A percentile compares a stretch with the other conserved stretches of the same genome.
phyloP scores from a whole-genome alignment of 768 basidiomycete genomes.

The Phaeotremella fagi region DNA sequence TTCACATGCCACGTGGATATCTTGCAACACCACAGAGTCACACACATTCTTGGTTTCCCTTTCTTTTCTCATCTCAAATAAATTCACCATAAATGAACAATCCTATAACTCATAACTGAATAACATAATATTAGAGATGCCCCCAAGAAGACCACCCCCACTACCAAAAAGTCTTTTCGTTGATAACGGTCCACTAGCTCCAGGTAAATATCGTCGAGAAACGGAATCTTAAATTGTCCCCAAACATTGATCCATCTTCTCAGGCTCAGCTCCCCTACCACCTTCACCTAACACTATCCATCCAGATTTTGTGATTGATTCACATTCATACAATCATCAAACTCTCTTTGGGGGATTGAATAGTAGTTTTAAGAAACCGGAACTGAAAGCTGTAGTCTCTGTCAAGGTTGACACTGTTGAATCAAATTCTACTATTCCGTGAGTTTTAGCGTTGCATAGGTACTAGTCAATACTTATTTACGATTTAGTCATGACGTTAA shows the following conservation, averaged over 20 bases:
- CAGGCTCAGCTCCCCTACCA: constrained; percentile 33
- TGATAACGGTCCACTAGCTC: constrained; percentile 28
- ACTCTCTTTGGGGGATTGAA: background rate
- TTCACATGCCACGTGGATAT: no score
- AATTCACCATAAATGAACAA: background rate
- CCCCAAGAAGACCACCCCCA: constrained; percentile 35
- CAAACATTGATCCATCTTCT: background rate
- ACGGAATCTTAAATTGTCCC: background rate
- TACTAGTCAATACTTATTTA: background rate
- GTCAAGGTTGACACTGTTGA: constrained; percentile 12
- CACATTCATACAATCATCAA: constrained; percentile 22
- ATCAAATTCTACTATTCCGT: background rate
- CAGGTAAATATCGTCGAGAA: constrained; percentile 19
- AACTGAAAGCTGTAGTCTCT: constrained; percentile 21
- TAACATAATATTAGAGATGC: constrained; percentile 16
- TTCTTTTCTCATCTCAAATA: background rate
- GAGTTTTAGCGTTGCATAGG: background rate
- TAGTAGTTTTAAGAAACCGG: constrained; percentile 17
- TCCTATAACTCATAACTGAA: background rate
- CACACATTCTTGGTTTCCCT: background rate
- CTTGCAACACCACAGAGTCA: background rate
- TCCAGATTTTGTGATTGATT: constrained; percentile 34
- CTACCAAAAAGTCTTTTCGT: constrained; percentile 28
- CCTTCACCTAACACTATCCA: constrained; percentile 32
- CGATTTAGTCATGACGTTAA: constrained; percentile 14